Evolutionary conservation across 2,329 filamentous ascomycete genomes (phyloP).

Genomic region (Ceratocystis variospora): DNA sequence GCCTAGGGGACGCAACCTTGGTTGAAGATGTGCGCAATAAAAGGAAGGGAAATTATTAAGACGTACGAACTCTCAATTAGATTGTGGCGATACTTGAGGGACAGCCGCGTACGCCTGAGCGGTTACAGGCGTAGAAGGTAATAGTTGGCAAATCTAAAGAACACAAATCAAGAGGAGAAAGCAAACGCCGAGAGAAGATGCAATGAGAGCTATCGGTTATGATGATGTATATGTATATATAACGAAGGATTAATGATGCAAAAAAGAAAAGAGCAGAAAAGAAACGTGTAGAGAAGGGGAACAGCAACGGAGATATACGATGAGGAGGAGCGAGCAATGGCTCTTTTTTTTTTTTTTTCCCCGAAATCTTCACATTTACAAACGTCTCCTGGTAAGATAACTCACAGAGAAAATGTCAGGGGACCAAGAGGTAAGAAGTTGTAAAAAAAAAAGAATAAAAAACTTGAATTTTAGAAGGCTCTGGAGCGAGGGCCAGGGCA

Average conservation of each 20-base stretch:
- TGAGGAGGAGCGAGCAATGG: neutral
- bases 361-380: neutral
- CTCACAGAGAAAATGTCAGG: neutral
- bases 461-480: neutral
- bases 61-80: neutral
- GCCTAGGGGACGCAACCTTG: neutral
- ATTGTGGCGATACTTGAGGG: neutral
- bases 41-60: neutral
- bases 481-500: slow-evolving; percentile 5
- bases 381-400: neutral
- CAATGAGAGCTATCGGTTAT: neutral
- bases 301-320: neutral
- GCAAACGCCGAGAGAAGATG: neutral
- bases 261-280: neutral
- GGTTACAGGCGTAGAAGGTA: neutral
- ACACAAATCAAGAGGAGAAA: neutral
- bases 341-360: neutral
- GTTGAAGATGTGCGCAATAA: neutral
- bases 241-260: neutral
- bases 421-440: slow-evolving; percentile 5
- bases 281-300: neutral
- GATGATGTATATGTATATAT: neutral
- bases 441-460: neutral
- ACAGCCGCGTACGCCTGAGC: neutral
- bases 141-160: neutral